Conservation (phyloP, 2,329 filamentous ascomycete species). For the Rachicladosporium sp. region DNA sequence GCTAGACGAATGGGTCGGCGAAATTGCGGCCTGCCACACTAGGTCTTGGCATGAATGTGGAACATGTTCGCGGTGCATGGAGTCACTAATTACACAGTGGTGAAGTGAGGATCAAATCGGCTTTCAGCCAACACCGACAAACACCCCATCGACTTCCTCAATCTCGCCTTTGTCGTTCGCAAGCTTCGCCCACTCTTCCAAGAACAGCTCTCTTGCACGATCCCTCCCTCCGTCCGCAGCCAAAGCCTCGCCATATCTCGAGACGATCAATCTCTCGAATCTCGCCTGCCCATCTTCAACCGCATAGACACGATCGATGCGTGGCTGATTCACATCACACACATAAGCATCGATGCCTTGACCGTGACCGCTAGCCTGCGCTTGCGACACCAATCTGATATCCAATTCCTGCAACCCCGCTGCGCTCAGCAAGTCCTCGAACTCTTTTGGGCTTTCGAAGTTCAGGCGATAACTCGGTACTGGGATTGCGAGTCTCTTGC, state of each 20-base stretch:
- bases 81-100: no score
- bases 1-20: no score
- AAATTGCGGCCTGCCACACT: no score
- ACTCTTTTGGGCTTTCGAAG: slow-evolving; percentile 21
- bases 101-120: slow-evolving; percentile 2
- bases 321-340: not conserved
- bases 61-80: no score
- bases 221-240: slow-evolving; percentile 20
- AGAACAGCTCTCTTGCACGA: slow-evolving; percentile 21
- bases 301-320: slow-evolving; percentile 1
- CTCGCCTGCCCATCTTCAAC: slow-evolving; percentile 10
- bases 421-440: slow-evolving; percentile 21
- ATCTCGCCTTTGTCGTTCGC: slow-evolving; percentile 25
- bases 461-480: slow-evolving; percentile 27
- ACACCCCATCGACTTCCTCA: slow-evolving; percentile 28
- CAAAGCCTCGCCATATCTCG: slow-evolving; percentile 14
- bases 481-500: slow-evolving; percentile 19
- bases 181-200: slow-evolving; percentile 26
- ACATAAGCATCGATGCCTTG: not conserved
- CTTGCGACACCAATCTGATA: slow-evolving; percentile 15
- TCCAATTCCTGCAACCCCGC: slow-evolving; percentile 26
- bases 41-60: no score
- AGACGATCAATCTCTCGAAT: slow-evolving; percentile 24
- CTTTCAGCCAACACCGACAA: slow-evolving; percentile 24
- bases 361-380: slow-evolving; percentile 4